Base-by-base conservation (phyloP, 371 early-diverging fungal species). In the Cokeromyces recurvatus region DNA sequence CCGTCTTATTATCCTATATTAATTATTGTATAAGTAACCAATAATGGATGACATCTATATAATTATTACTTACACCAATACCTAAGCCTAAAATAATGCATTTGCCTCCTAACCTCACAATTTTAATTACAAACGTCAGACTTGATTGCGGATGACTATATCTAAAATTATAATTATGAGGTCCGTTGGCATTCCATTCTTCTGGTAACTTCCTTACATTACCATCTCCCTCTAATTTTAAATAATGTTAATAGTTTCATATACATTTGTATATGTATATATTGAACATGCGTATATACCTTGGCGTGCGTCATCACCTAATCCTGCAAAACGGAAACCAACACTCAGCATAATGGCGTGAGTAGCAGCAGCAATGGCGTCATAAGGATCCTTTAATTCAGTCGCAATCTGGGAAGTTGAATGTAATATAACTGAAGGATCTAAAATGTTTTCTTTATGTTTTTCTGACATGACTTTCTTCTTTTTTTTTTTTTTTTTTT, bases 101-200 rank as follows among this genome's bases (percentile, higher is more conserved):
- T 42, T 77, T 79, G 48, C 76, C 66, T 10, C 77, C 84, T 16
- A 90, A 49, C 25, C 69, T 68, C n/a, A 90, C 63, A 22, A 78
- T 63, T 46, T 88, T 88, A 25, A 90, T 62, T 15, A 86, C 66
- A 55, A 85, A 87, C 0, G 84, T 86, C 24, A 86, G 61, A 25
- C 81, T 69, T 0, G 87, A 86, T 41, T 86, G 80, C 5, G 83
- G 66, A 61, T 86, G 89, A 14, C 66, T 76, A 47, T 88, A 89
- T 46, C 81, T 69, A 57, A 86, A 79, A 2, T 83, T 65, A 55
- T 81, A 90, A 27, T 46, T 32, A 61, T 71, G 57, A 53, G 85
- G 68, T 23, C 74, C 66, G 22, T 61, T 42, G 1, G 64, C 47
- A 53, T 82, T 86, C 88, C 88, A 87, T 24, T 55, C 59, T 7